These are phyloP conservation scores for Torulaspora franciscae DNA, from an alignment of 805 yeast genomes.

Conservation along the genomic window DNA sequence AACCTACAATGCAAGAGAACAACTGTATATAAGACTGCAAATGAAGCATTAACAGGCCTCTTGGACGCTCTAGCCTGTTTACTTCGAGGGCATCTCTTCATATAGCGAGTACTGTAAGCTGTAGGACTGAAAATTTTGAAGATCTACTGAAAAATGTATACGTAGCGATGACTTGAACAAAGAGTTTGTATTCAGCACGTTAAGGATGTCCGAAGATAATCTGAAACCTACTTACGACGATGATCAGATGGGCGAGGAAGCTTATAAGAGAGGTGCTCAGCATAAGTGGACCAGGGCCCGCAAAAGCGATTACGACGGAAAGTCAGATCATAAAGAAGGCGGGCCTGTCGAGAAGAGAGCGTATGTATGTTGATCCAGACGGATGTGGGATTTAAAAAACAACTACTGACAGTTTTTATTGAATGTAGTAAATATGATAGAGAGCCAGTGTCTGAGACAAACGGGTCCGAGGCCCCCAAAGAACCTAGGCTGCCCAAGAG, in stretches of 20 bases:
- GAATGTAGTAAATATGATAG: constrained; percentile 17
- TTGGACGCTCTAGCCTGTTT: too few relatives aligned
- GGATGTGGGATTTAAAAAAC: neutral
- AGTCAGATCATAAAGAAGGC: constrained; percentile 11
- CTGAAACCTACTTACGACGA: constrained; percentile 29
- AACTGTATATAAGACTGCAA: too few relatives aligned
- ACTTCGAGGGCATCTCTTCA: too few relatives aligned
- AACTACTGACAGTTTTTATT: neutral
- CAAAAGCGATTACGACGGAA: constrained; percentile 23
- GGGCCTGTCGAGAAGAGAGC: constrained; percentile 26
- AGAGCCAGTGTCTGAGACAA: constrained; percentile 42
- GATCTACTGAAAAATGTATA: neutral
- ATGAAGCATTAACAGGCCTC: too few relatives aligned
- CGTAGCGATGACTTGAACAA: neutral
- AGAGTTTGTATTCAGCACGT: neutral
- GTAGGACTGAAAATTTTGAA: constrained; percentile 9
- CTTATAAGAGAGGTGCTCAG: constrained; percentile 41
- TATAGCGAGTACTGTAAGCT: neutral
- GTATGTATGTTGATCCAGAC: constrained; percentile 20
- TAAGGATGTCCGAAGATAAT: constrained; percentile 22
- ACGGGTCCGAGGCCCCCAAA: constrained; percentile 56
- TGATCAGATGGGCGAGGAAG: constrained; percentile 39
- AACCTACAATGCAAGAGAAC: too few relatives aligned
- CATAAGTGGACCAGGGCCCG: constrained; percentile 35
- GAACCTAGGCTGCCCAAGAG: constrained; percentile 75